Evolutionary conservation across 2,329 filamentous ascomycete species (phyloP), one percentile per base, ranked within the genome.

Genomic region (Penicillium expansum): DNA sequence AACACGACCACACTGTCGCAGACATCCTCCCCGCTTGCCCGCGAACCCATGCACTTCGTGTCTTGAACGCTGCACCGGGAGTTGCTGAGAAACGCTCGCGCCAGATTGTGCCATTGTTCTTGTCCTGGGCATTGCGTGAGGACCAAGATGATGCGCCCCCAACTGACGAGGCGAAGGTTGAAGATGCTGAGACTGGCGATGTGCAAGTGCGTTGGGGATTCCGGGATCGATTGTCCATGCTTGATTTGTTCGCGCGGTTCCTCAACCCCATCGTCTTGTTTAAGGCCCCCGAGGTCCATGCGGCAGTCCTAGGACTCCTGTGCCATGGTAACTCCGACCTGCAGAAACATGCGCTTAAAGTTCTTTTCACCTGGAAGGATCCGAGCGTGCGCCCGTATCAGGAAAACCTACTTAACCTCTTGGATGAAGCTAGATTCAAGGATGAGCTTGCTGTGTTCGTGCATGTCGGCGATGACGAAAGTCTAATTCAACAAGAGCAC

Each of bases 371-470:
- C 0, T 99, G 94, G 93, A 97, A 96, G 72, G 84, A 89, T 56
- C 82, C 87, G 2, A 86, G 83, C 9, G 80, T 99, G 48, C 83
- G 82, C 58, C 82, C 86, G 0, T 96, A 97, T 69, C 86, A 92
- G 66, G 92, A 97, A 64, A 91, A 92, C 64, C 76, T 99, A 24
- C 83, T 91, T 60, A 92, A 91, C 65, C 80, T 99, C 2, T 83
- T 97, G 9, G 94, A 99, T 63, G 94, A 97, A 61, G 87, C 90
- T 24, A 85, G 90, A 48, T 96, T 97, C 76, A 91, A 92, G 69
- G 94, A 97, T 68, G 93, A 97, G 71, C 82, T 99, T n/a, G 88
- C 91, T 0, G 86, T 94, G 5, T 89, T 99, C 62, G 83, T 99
- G 52, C 88, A 91, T 68, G 84, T 88, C 16, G 87, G 90, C 18